Conservation (phyloP, 2,329 filamentous ascomycete genomes). For the Colletotrichum sp. region DNA sequence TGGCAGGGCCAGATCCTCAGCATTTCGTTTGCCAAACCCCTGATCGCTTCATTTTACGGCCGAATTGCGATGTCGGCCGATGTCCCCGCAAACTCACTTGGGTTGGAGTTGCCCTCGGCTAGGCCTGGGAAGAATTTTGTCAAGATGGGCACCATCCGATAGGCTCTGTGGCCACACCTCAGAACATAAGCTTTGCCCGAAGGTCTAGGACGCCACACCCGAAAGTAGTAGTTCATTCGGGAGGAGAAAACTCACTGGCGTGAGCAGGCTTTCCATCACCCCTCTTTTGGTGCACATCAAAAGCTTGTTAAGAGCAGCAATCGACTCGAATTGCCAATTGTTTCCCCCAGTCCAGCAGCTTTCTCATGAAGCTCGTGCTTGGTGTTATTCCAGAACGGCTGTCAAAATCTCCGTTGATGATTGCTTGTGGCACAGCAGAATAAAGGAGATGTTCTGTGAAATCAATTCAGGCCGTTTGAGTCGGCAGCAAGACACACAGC, state of each 20-base stretch:
- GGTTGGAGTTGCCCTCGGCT: neutral
- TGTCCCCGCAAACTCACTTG: neutral
- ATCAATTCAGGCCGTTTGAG: neutral
- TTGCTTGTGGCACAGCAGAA: neutral
- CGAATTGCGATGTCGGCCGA: neutral
- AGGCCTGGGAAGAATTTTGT: neutral
- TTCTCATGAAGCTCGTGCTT: neutral
- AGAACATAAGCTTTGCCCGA: neutral
- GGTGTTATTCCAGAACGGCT: neutral
- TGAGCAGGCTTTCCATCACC: neutral
- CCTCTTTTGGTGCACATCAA: neutral
- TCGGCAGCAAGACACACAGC: neutral
- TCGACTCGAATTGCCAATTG: neutral
- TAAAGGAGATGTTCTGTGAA: neutral
- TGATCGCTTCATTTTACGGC: neutral
- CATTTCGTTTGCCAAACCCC: neutral
- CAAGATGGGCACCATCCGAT: neutral
- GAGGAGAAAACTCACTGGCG: neutral
- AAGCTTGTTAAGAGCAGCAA: neutral
- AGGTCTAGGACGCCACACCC: neutral
- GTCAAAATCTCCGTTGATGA: neutral
- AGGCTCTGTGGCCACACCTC: neutral
- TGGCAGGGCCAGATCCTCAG: neutral
- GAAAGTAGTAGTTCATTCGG: neutral
- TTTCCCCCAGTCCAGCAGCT: rapidly evolving